Evolutionary conservation across 345 rosid genomes (phyloP).

Genomic region (Atalantia buxifolia): DNA sequence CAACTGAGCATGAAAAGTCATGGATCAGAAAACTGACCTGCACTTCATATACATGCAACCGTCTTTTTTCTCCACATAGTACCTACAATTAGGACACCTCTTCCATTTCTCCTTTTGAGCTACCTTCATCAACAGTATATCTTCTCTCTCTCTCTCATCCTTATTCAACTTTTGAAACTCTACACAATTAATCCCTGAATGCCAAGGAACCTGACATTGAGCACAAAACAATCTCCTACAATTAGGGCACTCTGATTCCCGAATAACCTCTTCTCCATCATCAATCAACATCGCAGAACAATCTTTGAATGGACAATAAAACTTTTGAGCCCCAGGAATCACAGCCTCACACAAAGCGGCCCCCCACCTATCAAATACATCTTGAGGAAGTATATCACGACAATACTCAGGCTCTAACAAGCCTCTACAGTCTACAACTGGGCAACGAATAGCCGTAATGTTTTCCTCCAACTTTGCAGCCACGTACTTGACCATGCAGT

Average conservation of each 20-base stretch:
- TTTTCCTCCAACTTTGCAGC: conserved; percentile 39
- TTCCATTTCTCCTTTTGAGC: conserved; percentile 37
- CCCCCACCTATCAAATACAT: conserved; percentile 44
- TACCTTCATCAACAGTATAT: conserved; percentile 36
- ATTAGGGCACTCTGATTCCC: conserved; percentile 34
- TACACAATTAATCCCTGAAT: conserved; percentile 28
- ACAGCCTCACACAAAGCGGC: conserved; percentile 40
- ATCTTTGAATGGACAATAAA: conserved; percentile 41
- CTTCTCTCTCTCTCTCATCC: conserved; percentile 41
- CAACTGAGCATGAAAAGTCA: not conserved
- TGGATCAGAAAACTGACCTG: conserved; percentile 27
- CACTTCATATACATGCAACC: conserved; percentile 42
- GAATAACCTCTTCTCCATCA: conserved; percentile 20
- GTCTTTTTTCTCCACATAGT: conserved; percentile 37
- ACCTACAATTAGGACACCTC: conserved; percentile 42
- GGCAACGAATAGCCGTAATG: conserved; percentile 30
- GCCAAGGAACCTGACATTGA: conserved; percentile 53
- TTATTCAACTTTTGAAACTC: conserved; percentile 26
- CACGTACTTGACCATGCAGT: conserved; percentile 35
- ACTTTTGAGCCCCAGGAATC: conserved; percentile 30
- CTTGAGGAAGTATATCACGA: conserved; percentile 15
- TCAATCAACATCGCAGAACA: conserved; percentile 42
- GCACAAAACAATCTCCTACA: conserved; percentile 46
- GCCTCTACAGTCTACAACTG: conserved; percentile 30
- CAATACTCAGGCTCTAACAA: conserved; percentile 37